Base-by-base conservation (phyloP, 306 rosid species). In the Cicer bijugum region DNA sequence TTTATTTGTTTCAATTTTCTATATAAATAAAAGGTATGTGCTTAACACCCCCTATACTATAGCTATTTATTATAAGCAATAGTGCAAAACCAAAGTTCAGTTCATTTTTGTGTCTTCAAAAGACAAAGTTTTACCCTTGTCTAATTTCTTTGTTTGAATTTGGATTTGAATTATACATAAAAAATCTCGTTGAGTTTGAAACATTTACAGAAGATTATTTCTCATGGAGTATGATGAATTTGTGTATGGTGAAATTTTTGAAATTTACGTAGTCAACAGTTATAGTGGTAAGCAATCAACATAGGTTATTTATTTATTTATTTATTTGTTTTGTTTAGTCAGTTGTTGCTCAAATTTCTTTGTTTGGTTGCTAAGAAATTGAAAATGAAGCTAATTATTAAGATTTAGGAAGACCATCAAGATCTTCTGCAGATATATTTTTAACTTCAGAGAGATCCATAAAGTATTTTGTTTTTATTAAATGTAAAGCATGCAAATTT, bases 161-260 rank as follows among this genome's bases (percentile, higher is more conserved):
- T 62, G 61, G 47, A 53, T 42, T 42, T 62, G 67, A 67, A 74
- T 73, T 58, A 52, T 78, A 59, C 72, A 50, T 72, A 60, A 12
- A 50, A 62, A 39, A 59, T 42, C 6, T 37, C 8, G 50, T 56
- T 75, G 40, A 42, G 65, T 68, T 9, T 72, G 28, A 12, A 66
- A 42, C 71, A 52, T 42, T 78, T 62, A 72, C 20, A 42, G 5
- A 8, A 4, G 48, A 39, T 19, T 9, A 70, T 50, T 38, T 78
- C 56, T 76, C 42, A 92, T 89, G 98, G 96, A 85, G 72, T 81
- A 79, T 71, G 56, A 78, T 64, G 96, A 88, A 42, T 75, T 72
- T 82, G 85, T 88, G 62, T 59, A 50, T 51, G 74, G 59, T 56
- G 83, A 56, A 63, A 60, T 67, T 80, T 78, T 75, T 78, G 82